A percentile compares a stretch with the other conserved stretches of the same genome.
Conservation (phyloP, 2,329 filamentous ascomycete species). For the Neocatenulostroma microsporum region DNA sequence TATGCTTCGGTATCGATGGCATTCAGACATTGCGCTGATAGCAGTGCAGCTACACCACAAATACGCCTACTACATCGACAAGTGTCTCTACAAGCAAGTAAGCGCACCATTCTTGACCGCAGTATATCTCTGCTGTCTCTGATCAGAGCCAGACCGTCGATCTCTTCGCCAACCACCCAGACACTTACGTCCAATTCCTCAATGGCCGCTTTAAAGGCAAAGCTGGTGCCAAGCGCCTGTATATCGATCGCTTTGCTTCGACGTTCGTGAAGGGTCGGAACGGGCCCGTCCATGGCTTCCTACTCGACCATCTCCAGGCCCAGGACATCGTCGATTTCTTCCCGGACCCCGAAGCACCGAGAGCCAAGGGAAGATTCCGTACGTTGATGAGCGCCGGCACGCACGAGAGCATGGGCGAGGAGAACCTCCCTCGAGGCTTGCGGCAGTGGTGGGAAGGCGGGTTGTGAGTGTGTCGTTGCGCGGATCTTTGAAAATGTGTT, state of each 20-base stretch:
- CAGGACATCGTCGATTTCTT: slow-evolving; percentile 5
- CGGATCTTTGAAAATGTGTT: too few relatives aligned
- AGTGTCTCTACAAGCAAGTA: too few relatives aligned
- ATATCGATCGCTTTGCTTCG: slow-evolving; percentile 4
- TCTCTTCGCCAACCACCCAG: slow-evolving; percentile 5
- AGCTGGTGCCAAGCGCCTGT: slow-evolving; percentile 3
- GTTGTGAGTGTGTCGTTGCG: too few relatives aligned
- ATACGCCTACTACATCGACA: slow-evolving; percentile 4
- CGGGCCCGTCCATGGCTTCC: slow-evolving; percentile 6
- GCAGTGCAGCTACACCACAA: too few relatives aligned
- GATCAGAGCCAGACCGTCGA: slow-evolving; percentile 1
- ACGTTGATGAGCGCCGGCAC: slow-evolving; percentile 6
- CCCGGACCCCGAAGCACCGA: not conserved
- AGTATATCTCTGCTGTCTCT: too few relatives aligned
- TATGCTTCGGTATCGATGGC: too few relatives aligned
- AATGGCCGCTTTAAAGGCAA: slow-evolving; percentile 6
- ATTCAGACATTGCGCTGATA: too few relatives aligned
- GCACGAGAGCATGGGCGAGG: slow-evolving; percentile 4
- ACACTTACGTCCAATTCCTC: slow-evolving; percentile 7
- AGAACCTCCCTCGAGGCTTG: slow-evolving; percentile 1
- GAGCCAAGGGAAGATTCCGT: slow-evolving; percentile 4
- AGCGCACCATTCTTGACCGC: too few relatives aligned
- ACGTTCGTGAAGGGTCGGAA: slow-evolving; percentile 6
- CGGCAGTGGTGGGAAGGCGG: too few relatives aligned
- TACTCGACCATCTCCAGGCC: slow-evolving; percentile 5